These are phyloP conservation scores for Penicillium brasilianum DNA, from an alignment of 2,329 filamentous ascomycete genomes.

Conservation along the genomic window DNA sequence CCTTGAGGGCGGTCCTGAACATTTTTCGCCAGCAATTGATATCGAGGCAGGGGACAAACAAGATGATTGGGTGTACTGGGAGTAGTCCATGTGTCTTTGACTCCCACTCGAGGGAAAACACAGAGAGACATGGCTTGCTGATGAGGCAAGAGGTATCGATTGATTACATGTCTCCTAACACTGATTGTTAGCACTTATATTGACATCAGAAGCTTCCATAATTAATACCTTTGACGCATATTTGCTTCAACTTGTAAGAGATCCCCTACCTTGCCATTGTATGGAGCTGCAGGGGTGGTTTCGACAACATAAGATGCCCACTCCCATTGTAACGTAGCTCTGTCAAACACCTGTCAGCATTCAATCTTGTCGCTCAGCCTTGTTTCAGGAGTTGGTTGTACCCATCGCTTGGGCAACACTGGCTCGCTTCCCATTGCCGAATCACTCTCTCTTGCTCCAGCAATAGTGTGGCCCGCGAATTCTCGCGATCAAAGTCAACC, in stretches of 20 bases:
- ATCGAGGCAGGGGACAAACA: neutral
- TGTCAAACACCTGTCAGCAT: neutral
- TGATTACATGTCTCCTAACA: constrained; percentile 15
- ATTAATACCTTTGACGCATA: neutral
- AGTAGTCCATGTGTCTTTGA: constrained; percentile 9
- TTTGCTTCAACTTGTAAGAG: neutral
- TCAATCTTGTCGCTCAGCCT: neutral
- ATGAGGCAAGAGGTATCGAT: constrained; percentile 12
- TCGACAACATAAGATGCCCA: constrained; percentile 1
- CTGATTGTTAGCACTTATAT: neutral
- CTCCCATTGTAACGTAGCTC: neutral
- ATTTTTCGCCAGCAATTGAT: neutral
- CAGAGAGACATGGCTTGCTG: constrained; percentile 15
- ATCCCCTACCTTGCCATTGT: neutral
- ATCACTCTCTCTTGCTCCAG: constrained; percentile 1
- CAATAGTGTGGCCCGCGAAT: neutral
- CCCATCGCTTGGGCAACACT: neutral
- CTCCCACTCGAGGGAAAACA: constrained; percentile 15
- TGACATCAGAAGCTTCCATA: neutral
- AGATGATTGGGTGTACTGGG: neutral
- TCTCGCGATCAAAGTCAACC: neutral
- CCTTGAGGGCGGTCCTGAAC: neutral
- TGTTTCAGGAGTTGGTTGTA: neutral
- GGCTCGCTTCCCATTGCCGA: neutral
- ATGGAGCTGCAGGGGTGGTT: neutral